Base-by-base conservation (phyloP, 2,329 filamentous ascomycete species). In the Aspergillus pseudoterreus region DNA sequence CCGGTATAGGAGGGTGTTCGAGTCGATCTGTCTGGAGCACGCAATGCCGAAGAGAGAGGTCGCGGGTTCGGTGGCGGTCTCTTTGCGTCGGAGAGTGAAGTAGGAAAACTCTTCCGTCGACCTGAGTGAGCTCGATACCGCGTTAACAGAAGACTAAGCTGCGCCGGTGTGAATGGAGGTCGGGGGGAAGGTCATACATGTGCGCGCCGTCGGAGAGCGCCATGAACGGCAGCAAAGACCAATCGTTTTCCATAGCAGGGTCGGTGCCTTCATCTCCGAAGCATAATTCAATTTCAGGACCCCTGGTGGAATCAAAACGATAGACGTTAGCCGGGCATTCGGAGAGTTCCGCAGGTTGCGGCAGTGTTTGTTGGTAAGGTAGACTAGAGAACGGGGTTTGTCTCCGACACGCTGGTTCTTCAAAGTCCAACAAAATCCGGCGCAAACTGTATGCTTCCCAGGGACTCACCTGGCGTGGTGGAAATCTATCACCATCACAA, bases 71-170 rank as follows among this genome's bases (percentile, higher is more conserved):
- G 63, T 63, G 1, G 67, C 47, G 9, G 74, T 75, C 43, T 68
- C 68, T 55, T 74, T 74, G 49, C 84, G 83, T 52, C 90, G 80
- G 47, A 99, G 84, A 8, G 92, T 97, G 71, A 99, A 99, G 76
- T 99, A 99, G 47, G 92, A 96, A 77, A 97, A 99, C 74, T 97
- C 94, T 74, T 99, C 94, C 52, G 87, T 87, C 19, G 89, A 86
- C 50, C 89, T 94, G 64, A 32, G 41, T 39, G 24, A 38, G 30
- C 3, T 3, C 41, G 22, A 39, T 41, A 27, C 11, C 38, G 54
- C 36, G 49, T 58, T 49, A 59, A 54, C n/a, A 30, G 27, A 10
- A 8, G 10, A 30, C 10, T 8, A 11, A 30, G 10, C 8, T 30
- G 27, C 27, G 27, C 27, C 27, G 27, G 8, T 9, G 27, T 30